A percentile compares a stretch with the other conserved stretches of the same genome.
phyloP scores from a whole-genome alignment of 1,284 basidiomycete species.

The Apiotrichum montevideense region DNA sequence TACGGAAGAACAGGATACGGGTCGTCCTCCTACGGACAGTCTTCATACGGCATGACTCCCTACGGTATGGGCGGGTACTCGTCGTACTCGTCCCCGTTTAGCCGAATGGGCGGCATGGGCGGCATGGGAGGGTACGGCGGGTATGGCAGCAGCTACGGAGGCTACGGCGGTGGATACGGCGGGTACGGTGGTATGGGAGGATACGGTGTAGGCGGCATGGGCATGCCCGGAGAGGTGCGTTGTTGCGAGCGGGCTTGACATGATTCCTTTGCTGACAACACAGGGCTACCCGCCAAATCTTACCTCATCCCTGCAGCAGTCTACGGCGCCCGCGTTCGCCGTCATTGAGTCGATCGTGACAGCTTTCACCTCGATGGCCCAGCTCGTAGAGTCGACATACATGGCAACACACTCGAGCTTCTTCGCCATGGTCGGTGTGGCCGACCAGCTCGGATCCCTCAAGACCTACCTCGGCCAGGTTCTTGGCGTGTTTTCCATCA shows the following conservation, averaged over 20 bases:
- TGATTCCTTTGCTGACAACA: conserved; percentile 1
- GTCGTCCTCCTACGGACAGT: not conserved
- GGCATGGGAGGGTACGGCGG: conserved; percentile 25
- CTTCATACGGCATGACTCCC: conserved; percentile 14
- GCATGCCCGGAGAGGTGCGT: conserved; percentile 49
- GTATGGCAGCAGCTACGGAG: conserved; percentile 49
- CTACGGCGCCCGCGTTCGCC: conserved; percentile 87
- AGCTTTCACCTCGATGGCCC: conserved; percentile 90
- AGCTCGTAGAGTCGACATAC: conserved; percentile 97
- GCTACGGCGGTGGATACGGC: conserved; percentile 43
- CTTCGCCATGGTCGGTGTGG: conserved; percentile 97
- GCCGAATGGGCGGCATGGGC: conserved; percentile 5
- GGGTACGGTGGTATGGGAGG: conserved; percentile 39
- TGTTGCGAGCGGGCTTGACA: not conserved
- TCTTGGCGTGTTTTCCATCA: conserved; percentile 80
- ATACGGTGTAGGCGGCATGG: conserved; percentile 52
- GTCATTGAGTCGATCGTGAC: conserved; percentile 92
- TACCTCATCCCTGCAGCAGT: conserved; percentile 78
- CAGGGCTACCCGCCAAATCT: conserved; percentile 55
- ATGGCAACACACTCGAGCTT: conserved; percentile 98
- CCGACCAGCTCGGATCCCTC: conserved; percentile 88
- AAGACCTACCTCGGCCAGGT: conserved; percentile 91
- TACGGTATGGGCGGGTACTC: conserved; percentile 23
- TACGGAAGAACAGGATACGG: conserved; percentile 13
- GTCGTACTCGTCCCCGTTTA: conserved; percentile 18